Evolutionary conservation across 208 protist genomes (phyloP).

Genomic region (Hexamita inflata): DNA sequence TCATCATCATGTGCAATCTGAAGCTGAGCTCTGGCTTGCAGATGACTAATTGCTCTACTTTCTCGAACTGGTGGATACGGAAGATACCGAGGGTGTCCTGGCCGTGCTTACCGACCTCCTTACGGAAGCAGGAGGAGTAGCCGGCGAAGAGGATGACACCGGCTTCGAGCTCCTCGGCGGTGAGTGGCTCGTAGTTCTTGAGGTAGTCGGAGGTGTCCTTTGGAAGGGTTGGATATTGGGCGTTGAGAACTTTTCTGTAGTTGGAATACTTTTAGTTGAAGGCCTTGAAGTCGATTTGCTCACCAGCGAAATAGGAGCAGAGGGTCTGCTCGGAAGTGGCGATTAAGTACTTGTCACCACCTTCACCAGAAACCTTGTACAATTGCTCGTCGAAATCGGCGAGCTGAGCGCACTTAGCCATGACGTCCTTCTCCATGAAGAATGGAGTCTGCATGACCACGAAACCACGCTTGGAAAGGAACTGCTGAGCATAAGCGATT

Average conservation of each 20-base stretch:
- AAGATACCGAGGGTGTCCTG: slow-evolving; percentile 79
- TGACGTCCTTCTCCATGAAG: slow-evolving; percentile 92
- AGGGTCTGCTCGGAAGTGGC: slow-evolving; percentile 98
- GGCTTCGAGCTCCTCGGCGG: no score
- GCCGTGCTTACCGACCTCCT: slow-evolving; percentile 81
- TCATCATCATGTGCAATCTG: slow-evolving; percentile 67
- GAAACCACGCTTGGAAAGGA: slow-evolving; percentile 67
- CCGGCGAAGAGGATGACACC: slow-evolving; percentile 81
- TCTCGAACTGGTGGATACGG: slow-evolving; percentile 83
- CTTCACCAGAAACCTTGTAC: slow-evolving; percentile 71
- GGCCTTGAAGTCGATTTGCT: slow-evolving; percentile 75
- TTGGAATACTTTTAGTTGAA: no score
- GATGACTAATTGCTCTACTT: slow-evolving; percentile 79
- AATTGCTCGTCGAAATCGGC: slow-evolving; percentile 95
- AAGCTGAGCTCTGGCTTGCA: slow-evolving; percentile 65
- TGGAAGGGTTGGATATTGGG: no score
- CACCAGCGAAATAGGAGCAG: slow-evolving; percentile 76
- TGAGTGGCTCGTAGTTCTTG: no score
- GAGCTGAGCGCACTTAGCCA: slow-evolving; percentile 86
- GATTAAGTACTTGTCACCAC: slow-evolving; percentile 98
- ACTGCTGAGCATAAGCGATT: slow-evolving; percentile 83
- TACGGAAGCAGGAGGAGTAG: slow-evolving; percentile 94
- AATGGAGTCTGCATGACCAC: slow-evolving; percentile 90
- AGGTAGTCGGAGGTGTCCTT: no score
- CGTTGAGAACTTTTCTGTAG: no score